A percentile compares a stretch with the other conserved stretches of the same genome.
Evolutionary conservation across 345 rosid genomes (phyloP).

Genomic region (Lepidium aucheri): DNA sequence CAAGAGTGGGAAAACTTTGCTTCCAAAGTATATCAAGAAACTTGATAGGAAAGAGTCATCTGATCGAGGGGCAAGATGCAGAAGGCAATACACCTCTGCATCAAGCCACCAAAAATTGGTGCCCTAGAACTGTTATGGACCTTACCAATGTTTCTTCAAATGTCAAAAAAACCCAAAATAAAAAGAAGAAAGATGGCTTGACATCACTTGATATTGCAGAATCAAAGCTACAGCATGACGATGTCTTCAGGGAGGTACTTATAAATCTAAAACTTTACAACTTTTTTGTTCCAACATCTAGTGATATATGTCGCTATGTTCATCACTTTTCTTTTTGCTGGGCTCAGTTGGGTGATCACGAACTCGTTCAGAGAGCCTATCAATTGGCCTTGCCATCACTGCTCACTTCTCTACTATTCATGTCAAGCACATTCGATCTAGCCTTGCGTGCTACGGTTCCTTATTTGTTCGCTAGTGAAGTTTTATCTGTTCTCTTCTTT

Average conservation of each 20-base stretch:
- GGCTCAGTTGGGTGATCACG: background rate
- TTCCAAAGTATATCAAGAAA: background rate
- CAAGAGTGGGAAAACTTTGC: background rate
- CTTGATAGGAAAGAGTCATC: background rate
- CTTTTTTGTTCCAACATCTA: background rate
- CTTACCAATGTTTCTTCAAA: background rate
- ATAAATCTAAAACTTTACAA: background rate
- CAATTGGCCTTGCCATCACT: background rate
- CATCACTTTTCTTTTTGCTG: background rate
- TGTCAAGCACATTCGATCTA: background rate
- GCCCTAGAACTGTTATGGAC: background rate
- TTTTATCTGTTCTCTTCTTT: background rate
- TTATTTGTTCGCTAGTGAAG: too few relatives aligned
- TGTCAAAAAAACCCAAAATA: background rate
- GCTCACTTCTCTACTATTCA: background rate
- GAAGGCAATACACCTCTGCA: conserved; percentile 2
- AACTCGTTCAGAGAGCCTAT: background rate
- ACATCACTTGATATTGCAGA: background rate
- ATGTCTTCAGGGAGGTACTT: background rate
- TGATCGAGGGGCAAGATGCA: background rate
- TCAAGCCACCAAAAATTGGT: conserved; percentile 1
- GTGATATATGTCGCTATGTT: background rate
- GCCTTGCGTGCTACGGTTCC: background rate
- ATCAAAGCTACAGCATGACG: background rate
- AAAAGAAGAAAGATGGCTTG: background rate